phyloP scores from a whole-genome alignment of 495 filamentous ascomycete species.

The Chaetomidium leptoderma region DNA sequence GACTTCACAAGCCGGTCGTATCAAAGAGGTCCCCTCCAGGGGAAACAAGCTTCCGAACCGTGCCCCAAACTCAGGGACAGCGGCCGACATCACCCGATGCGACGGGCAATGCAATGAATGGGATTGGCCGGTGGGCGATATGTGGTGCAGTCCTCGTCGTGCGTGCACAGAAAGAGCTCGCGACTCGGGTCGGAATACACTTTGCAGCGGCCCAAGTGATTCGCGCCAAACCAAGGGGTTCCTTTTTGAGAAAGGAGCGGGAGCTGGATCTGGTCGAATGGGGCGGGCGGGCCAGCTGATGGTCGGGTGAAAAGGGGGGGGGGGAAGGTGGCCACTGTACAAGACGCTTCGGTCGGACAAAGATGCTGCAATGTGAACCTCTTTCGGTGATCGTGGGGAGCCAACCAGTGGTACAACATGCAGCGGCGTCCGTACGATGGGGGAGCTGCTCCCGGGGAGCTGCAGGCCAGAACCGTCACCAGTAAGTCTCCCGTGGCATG shows the following conservation, averaged over 20 bases:
- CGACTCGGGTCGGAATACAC: not conserved
- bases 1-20: conserved; percentile 20
- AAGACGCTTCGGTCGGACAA: conserved; percentile 36
- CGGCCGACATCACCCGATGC: conserved; percentile 33
- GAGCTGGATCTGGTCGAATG: conserved; percentile 21
- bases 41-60: conserved; percentile 30
- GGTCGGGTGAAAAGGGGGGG: conserved; percentile 12
- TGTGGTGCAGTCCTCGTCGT: not conserved
- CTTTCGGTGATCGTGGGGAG: conserved; percentile 38
- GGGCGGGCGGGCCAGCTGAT: conserved; percentile 14
- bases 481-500: conserved; percentile 16
- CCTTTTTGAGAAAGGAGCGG: conserved; percentile 21
- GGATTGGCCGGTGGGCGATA: conserved; percentile 6
- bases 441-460: conserved; percentile 35
- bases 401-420: conserved; percentile 41
- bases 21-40: conserved; percentile 19
- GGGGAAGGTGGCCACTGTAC: conserved; percentile 16
- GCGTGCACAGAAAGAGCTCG: not conserved
- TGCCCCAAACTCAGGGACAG: conserved; percentile 20
- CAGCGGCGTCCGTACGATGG: conserved; percentile 43
- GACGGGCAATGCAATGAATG: conserved; percentile 6
- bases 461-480: conserved; percentile 36
- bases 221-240: conserved; percentile 7
- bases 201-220: not conserved
- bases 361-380: conserved; percentile 45